Percentiles rank a stretch among this genome's conserved stretches.
Evolutionary conservation across 2,329 filamentous ascomycete genomes (phyloP).

Genomic region (Penicillium thymicola): DNA sequence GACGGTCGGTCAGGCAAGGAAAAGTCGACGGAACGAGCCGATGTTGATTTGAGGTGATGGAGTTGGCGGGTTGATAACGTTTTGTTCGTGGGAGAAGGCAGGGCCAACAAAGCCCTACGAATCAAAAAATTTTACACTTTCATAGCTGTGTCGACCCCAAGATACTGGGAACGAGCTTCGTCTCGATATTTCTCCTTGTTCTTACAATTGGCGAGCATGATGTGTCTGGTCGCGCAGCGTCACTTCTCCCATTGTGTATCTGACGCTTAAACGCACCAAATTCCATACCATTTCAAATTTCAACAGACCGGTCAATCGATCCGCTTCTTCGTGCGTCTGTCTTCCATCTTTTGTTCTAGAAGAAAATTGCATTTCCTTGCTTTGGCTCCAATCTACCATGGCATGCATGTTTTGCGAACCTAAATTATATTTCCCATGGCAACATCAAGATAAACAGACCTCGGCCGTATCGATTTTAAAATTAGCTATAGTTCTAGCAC

Average conservation of each 20-base stretch:
- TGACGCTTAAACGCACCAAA: slow-evolving; percentile 37
- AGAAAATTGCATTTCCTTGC: slow-evolving; percentile 22
- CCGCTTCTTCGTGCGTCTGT: slow-evolving; percentile 10
- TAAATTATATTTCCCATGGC: neutral
- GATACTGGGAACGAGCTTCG: slow-evolving; percentile 23
- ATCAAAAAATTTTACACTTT: slow-evolving; percentile 34
- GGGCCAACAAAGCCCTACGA: slow-evolving; percentile 38
- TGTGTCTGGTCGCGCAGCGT: slow-evolving; percentile 30
- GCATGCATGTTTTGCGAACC: slow-evolving; percentile 12
- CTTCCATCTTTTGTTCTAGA: slow-evolving; percentile 17
- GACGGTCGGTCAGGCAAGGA: slow-evolving; percentile 35
- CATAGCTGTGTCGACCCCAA: slow-evolving; percentile 28
- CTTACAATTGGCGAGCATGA: slow-evolving; percentile 25
- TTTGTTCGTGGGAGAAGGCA: slow-evolving; percentile 39
- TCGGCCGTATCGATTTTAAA: neutral
- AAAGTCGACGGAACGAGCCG: slow-evolving; percentile 39
- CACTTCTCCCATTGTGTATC: slow-evolving; percentile 33
- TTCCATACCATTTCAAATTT: slow-evolving; percentile 32
- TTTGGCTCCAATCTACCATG: slow-evolving; percentile 24
- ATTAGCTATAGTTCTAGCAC: neutral
- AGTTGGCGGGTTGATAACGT: slow-evolving; percentile 41
- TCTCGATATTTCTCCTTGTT: slow-evolving; percentile 19
- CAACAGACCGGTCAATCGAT: slow-evolving; percentile 22
- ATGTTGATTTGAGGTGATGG: slow-evolving; percentile 37
- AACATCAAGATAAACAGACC: neutral